Percentiles rank a stretch among this genome's conserved stretches.
Conservation (phyloP, 768 basidiomycete genomes). For the Leccinum truebloodii region DNA sequence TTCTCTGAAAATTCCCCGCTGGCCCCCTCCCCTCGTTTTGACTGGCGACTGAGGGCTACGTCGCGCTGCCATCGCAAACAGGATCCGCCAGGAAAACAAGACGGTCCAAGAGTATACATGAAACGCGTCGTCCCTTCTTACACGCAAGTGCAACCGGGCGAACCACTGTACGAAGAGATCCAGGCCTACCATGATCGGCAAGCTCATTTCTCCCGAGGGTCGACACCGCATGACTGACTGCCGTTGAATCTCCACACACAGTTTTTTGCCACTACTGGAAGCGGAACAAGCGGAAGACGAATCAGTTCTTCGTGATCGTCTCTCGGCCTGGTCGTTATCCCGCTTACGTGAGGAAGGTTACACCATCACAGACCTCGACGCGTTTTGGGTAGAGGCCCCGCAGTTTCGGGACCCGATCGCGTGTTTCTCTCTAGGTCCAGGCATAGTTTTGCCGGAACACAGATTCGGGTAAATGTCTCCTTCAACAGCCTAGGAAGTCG, state of each 20-base stretch:
- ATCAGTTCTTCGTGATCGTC: conserved; percentile 57
- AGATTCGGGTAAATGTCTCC: conserved; percentile 61
- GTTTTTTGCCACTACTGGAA: conserved; percentile 48
- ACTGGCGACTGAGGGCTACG: conserved; percentile 60
- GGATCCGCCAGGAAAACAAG: conserved; percentile 12
- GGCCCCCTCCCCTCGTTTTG: conserved; percentile 42
- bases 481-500: not conserved
- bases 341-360: conserved; percentile 72
- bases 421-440: conserved; percentile 63
- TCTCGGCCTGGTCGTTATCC: conserved; percentile 65
- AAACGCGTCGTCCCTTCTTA: conserved; percentile 42
- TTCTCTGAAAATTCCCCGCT: conserved; percentile 34
- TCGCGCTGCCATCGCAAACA: conserved; percentile 39
- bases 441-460: conserved; percentile 60
- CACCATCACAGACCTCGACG: conserved; percentile 61
- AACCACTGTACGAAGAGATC: conserved; percentile 51
- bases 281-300: conserved; percentile 69
- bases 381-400: conserved; percentile 67
- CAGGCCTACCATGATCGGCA: conserved; percentile 57
- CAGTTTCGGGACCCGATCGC: conserved; percentile 68
- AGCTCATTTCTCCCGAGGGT: conserved; percentile 11
- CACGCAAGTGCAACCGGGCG: conserved; percentile 34
- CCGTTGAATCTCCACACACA: conserved; percentile 20
- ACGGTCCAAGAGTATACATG: conserved; percentile 27
- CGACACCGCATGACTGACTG: not conserved